Evolutionary conservation across 129 eudicot genomes (phyloP).

Genomic region (Chrysanthemum makinoi): DNA sequence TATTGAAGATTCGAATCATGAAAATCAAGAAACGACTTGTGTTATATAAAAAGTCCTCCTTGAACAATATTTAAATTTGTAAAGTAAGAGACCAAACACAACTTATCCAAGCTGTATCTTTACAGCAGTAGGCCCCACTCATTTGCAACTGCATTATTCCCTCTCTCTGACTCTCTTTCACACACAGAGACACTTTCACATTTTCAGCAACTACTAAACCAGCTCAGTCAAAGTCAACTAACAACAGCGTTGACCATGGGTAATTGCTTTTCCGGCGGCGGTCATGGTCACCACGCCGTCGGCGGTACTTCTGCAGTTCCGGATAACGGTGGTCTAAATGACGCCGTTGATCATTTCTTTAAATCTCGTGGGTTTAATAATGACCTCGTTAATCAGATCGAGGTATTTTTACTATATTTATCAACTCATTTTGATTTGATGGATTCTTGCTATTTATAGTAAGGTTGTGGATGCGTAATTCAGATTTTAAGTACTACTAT

Average conservation of each 20-base stretch:
- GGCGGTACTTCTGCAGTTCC: constrained; percentile 54
- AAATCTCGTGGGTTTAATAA: constrained; percentile 53
- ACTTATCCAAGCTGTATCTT: not conserved
- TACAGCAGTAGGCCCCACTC: constrained; percentile 19
- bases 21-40: no score
- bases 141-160: constrained; percentile 24
- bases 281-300: constrained; percentile 63
- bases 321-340: constrained; percentile 45
- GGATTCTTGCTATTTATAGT: no score
- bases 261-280: constrained; percentile 79
- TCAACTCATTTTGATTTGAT: not conserved
- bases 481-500: no score
- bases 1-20: no score
- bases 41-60: no score
- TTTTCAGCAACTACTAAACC: constrained; percentile 12
- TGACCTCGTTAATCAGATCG: constrained; percentile 84
- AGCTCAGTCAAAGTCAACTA: constrained; percentile 16
- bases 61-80: no score
- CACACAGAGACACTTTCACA: not conserved
- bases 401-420: constrained; percentile 42
- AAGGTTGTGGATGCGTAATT: not conserved
- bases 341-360: constrained; percentile 71
- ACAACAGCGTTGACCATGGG: constrained; percentile 58
- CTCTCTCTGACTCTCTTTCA: not conserved
- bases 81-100: no score